phyloP scores from a whole-genome alignment of 2,329 filamentous ascomycete species.

The Sporothrix brasiliensis region DNA sequence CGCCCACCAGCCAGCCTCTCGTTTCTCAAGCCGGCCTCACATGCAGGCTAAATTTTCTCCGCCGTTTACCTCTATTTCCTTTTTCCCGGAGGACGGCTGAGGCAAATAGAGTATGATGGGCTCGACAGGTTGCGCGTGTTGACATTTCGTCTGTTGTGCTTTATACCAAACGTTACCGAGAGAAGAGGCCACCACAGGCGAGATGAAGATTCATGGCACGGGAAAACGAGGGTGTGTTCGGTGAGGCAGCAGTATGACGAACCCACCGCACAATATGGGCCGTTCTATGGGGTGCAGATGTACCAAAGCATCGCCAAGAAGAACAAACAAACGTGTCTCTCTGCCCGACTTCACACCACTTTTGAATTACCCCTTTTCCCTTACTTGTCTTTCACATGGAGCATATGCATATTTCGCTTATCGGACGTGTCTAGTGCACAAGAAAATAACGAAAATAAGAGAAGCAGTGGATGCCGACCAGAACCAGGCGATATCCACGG shows the following conservation, averaged over 20 bases:
- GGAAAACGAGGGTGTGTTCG: neutral
- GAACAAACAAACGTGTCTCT: neutral
- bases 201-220: slow-evolving; percentile 5
- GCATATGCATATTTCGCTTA: neutral
- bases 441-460: neutral
- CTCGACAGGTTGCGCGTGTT: neutral
- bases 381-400: no score
- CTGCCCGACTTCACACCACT: no score
- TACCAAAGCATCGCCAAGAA: no score
- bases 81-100: neutral
- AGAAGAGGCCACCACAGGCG: neutral
- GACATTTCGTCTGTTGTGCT: neutral
- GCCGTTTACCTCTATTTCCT: neutral
- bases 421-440: neutral
- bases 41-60: slow-evolving; percentile 19
- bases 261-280: no score
- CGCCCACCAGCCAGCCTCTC: neutral
- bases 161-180: slow-evolving; percentile 22
- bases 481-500: neutral
- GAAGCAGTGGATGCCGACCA: neutral
- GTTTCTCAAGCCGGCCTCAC: neutral
- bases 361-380: no score
- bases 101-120: neutral
- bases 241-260: neutral
- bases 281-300: no score